Evolutionary conservation across 306 rosid species (phyloP).

Genomic region (Gastrolobium villosum): DNA sequence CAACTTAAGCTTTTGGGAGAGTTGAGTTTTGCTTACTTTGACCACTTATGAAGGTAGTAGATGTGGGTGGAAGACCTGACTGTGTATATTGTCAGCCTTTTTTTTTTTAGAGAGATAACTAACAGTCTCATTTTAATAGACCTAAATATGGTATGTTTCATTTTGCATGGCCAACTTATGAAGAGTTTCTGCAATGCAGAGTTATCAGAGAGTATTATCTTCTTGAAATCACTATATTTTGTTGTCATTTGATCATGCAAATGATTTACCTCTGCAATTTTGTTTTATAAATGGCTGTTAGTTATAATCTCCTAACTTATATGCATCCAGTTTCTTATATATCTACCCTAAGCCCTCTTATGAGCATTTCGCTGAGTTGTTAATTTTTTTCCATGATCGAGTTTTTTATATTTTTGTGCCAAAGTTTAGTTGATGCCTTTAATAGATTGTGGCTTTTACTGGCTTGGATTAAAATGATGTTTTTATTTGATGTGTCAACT

Average conservation of each 20-base stretch:
- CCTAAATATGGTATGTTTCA: not conserved
- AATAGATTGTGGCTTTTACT: conserved; percentile 7
- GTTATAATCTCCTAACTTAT: not conserved
- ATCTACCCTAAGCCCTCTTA: not conserved
- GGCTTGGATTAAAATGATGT: not conserved
- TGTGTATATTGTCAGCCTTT: not conserved
- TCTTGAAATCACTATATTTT: not conserved
- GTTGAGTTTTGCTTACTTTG: not conserved
- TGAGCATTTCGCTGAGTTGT: not conserved
- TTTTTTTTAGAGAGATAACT: not conserved
- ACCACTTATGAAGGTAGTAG: not conserved
- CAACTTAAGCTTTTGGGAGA: not conserved
- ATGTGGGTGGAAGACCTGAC: not conserved
- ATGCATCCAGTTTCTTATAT: not conserved
- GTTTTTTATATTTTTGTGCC: not conserved
- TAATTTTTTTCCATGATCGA: not conserved
- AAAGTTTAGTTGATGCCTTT: not conserved
- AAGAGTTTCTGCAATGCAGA: not conserved
- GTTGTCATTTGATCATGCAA: not conserved
- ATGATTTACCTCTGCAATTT: not conserved
- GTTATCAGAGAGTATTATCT: not conserved
- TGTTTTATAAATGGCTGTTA: not conserved
- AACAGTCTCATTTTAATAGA: not conserved
- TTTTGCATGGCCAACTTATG: not conserved
- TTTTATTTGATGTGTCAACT: conserved; percentile 1